These are phyloP conservation scores for Avicennia marina DNA, from an alignment of 257 asterid species.

Conservation along the genomic window DNA sequence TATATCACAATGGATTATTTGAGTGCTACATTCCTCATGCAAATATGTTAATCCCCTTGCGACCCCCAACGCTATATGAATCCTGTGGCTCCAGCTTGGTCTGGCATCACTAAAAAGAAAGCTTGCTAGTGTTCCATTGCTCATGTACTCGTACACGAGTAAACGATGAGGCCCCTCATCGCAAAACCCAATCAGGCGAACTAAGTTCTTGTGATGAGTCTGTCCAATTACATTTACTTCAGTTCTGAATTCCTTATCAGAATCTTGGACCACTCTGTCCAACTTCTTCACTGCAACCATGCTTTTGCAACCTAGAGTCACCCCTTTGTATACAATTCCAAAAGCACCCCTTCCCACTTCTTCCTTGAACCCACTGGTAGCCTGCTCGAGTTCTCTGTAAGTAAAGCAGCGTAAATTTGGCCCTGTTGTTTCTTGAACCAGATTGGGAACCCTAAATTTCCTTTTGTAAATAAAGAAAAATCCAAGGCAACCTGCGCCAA, in stretches of 20 bases:
- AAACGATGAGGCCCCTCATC: constrained; percentile 38
- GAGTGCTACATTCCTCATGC: neutral
- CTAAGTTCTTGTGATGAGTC: constrained; percentile 66
- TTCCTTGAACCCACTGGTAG: constrained; percentile 37
- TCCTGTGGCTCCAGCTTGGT: constrained; percentile 10
- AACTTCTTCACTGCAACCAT: constrained; percentile 50
- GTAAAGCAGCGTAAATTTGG: constrained; percentile 29
- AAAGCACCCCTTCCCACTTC: constrained; percentile 62
- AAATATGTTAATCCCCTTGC: neutral
- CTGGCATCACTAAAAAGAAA: constrained; percentile 34
- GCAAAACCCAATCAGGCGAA: constrained; percentile 47
- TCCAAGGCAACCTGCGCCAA: constrained; percentile 21
- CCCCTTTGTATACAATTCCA: constrained; percentile 9
- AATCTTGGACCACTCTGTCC: constrained; percentile 34
- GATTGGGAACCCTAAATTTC: neutral
- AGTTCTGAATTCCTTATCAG: constrained; percentile 58
- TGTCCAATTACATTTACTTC: constrained; percentile 51
- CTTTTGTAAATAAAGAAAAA: constrained; percentile 19
- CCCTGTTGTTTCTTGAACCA: neutral
- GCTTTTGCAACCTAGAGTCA: neutral
- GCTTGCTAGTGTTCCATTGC: constrained; percentile 39
- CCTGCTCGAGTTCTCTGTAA: constrained; percentile 35
- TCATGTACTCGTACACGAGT: constrained; percentile 20
- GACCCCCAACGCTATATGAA: neutral
- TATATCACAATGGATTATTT: constrained; percentile 11